Evolutionary conservation across 768 basidiomycete species (phyloP).

Genomic region (Pleurotus giganteus): DNA sequence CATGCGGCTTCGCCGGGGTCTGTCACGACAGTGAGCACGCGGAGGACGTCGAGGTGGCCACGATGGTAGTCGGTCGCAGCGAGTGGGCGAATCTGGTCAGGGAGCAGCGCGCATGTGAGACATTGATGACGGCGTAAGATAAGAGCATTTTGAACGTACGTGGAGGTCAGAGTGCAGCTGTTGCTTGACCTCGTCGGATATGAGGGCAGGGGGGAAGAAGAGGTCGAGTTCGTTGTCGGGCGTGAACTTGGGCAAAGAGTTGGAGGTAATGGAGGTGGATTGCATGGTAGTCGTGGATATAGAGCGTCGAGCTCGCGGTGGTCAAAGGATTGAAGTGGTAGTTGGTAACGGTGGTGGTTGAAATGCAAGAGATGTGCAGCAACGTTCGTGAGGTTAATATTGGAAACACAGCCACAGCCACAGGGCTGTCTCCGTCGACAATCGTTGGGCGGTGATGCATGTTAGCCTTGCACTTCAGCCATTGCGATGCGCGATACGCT

Average conservation of each 20-base stretch:
- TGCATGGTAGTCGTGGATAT: background rate
- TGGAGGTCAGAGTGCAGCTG: conserved; percentile 66
- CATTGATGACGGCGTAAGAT: background rate
- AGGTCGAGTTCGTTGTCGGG: conserved; percentile 71
- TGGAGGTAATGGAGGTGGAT: background rate
- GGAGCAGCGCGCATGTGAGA: background rate
- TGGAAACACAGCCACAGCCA: conserved; percentile 1
- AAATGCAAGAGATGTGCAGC: background rate
- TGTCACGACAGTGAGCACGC: conserved; percentile 74
- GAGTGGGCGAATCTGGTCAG: conserved; percentile 79
- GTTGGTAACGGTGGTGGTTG: background rate
- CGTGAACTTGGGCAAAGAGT: conserved; percentile 35
- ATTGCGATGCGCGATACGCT: too few species aligned
- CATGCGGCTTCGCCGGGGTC: conserved; percentile 64
- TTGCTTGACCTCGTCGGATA: conserved; percentile 60
- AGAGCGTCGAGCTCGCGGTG: background rate
- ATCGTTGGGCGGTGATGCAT: too few species aligned
- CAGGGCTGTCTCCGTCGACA: conserved; percentile 5
- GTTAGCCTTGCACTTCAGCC: too few species aligned
- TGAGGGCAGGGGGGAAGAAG: conserved; percentile 70
- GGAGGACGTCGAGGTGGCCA: conserved; percentile 82
- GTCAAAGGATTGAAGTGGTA: background rate
- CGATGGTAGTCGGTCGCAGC: conserved; percentile 80
- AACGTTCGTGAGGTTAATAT: conserved; percentile 10
- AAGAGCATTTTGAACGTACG: conserved; percentile 41